Conservation (phyloP, 1,284 basidiomycete genomes). For the Rhodotorula sp. region DNA sequence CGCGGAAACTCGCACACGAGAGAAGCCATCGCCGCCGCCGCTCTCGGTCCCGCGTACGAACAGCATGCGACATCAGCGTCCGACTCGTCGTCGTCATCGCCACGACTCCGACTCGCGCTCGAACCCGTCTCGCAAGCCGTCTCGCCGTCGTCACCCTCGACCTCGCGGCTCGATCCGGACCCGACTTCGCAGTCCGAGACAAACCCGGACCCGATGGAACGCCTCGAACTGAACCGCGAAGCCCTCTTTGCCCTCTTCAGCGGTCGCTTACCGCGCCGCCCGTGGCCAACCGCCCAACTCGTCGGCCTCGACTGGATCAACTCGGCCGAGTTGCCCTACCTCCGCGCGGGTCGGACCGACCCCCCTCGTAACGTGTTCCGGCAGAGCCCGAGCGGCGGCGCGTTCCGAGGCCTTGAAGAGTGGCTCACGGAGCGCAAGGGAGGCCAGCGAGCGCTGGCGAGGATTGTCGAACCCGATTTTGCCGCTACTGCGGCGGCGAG, state of each 20-base stretch:
- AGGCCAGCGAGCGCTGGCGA: neutral
- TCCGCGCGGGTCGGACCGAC: neutral
- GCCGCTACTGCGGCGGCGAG: neutral
- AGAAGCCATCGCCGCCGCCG: slow-evolving; percentile 1
- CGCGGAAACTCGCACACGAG: neutral
- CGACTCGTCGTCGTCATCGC: neutral
- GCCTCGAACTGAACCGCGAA: slow-evolving; percentile 12
- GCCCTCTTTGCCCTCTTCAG: slow-evolving; percentile 24
- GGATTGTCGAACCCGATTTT: neutral
- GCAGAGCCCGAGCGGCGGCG: slow-evolving; percentile 5
- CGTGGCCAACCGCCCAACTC: slow-evolving; percentile 33
- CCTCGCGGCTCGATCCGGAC: neutral
- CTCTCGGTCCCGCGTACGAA: neutral
- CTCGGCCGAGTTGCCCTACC: neutral
- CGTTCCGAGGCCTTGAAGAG: slow-evolving; percentile 29
- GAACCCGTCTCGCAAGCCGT: slow-evolving; percentile 3
- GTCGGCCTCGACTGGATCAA: slow-evolving; percentile 24
- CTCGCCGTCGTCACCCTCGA: neutral
- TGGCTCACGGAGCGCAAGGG: slow-evolving; percentile 7
- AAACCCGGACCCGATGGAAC: neutral
- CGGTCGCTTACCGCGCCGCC: slow-evolving; percentile 10
- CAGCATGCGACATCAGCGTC: neutral
- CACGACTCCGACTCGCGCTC: slow-evolving; percentile 9
- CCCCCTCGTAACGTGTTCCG: slow-evolving; percentile 1
- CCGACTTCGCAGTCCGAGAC: neutral